These are phyloP conservation scores for Xylaria bambusicola DNA, from an alignment of 495 filamentous ascomycete species.

Conservation along the genomic window DNA sequence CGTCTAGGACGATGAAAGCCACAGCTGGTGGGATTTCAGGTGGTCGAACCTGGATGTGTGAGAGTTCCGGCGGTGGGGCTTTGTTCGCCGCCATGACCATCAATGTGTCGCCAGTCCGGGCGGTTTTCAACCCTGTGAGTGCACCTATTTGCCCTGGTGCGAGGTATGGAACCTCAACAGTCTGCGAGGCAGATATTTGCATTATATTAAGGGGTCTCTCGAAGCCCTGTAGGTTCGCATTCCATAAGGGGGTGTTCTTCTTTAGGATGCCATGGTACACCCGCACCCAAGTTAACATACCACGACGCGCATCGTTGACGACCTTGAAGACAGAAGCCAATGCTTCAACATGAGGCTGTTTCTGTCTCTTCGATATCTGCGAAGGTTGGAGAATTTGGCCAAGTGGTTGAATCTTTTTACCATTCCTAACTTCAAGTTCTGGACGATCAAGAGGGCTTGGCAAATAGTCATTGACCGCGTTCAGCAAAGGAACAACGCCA, in stretches of 20 bases:
- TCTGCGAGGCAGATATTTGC: constrained; percentile 89
- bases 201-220: constrained; percentile 81
- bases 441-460: constrained; percentile 79
- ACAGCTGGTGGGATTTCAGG: constrained; percentile 91
- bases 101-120: constrained; percentile 91
- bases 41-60: constrained; percentile 79
- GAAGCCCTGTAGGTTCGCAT: constrained; percentile 79
- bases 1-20: constrained; percentile 92
- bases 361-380: constrained; percentile 50
- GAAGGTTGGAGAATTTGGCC: constrained; percentile 48
- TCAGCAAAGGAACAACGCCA: constrained; percentile 89
- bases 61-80: constrained; percentile 61
- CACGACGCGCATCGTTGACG: constrained; percentile 80
- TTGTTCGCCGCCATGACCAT: constrained; percentile 65
- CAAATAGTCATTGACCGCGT: constrained; percentile 82
- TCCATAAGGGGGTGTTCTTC: constrained; percentile 75
- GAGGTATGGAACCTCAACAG: constrained; percentile 79
- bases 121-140: constrained; percentile 83
- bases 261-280: constrained; percentile 85
- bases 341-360: constrained; percentile 59
- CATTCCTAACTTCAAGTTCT: constrained; percentile 74
- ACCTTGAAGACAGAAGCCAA: constrained; percentile 97
- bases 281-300: constrained; percentile 87
- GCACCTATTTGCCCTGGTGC: constrained; percentile 93
- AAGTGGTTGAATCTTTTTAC: constrained; percentile 52